Evolutionary conservation across 306 rosid species (phyloP), one percentile per base, ranked within the genome.

Genomic region (Lotus japonicus): DNA sequence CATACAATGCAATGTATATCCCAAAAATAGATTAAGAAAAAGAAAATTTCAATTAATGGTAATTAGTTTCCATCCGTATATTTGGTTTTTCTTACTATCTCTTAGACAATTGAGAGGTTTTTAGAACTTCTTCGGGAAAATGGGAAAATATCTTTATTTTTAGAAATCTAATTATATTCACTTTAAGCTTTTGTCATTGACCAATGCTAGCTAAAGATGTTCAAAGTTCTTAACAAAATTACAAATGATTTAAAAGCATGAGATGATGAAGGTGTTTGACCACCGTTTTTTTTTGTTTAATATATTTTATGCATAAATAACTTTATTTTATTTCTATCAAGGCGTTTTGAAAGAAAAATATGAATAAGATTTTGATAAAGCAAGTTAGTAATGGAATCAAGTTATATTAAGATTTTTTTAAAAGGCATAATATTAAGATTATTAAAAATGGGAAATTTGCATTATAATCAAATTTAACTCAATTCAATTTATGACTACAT

Each of bases 91-190:
- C 36, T 55, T 57, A n/a, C 52, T 7, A 45, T 42, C 69, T 26
- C 15, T 66, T 58, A 60, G 68, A 55, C 56, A 63, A 31, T 66
- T 58, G 56, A 52, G 70, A 72, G 63, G 64, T 26, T 72, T 61
- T 42, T 54, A 19, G 36, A 62, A 21, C 60, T 19, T 71, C 42
- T 71, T 71, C 49, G 18, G 42, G n/a, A 26, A 23, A 72, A 72
- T 18, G 59, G 38, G 16, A 21, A 63, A 63, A 64, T 43, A 11
- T 28, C 5, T 19, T n/a, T 31, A 9, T 33, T 60, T 11, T 5
- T 52, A 10, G 2, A 9, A 21, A 53, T 55, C 23, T 57, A 33
- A 15, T 17, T 11, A 3, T 26, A 68, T 9, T 54, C 58, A 67
- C 19, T 55, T 41, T 33, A 10, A 19, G 9, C 18, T 44, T 57